phyloP scores from a whole-genome alignment of 495 filamentous ascomycete genomes.

The Neurospora terricola region DNA sequence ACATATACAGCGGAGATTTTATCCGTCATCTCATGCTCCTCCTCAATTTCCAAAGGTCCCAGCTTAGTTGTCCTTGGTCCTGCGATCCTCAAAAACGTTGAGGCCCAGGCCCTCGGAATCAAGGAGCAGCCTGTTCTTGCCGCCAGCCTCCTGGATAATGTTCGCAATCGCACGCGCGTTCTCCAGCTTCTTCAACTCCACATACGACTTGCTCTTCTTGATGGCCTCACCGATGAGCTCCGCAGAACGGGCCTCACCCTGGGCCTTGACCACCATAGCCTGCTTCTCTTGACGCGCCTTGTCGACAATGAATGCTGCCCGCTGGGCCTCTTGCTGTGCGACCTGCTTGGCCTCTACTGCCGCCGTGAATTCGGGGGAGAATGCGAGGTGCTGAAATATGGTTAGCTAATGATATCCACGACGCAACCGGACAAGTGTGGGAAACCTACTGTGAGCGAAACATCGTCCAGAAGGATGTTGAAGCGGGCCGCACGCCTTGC shows the following conservation, averaged over 20 bases:
- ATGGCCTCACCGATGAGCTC: constrained; percentile 98
- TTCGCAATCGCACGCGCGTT: constrained; percentile 81
- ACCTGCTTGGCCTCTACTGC: constrained; percentile 99
- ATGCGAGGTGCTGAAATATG: constrained; percentile 72
- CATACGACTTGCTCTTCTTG: constrained; percentile 96
- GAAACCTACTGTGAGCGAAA: constrained; percentile 78
- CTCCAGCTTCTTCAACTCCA: constrained; percentile 94
- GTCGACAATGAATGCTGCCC: constrained; percentile 95
- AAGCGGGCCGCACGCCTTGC: constrained; percentile 85
- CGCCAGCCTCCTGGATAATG: constrained; percentile 73
- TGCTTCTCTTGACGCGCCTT: constrained; percentile 99
- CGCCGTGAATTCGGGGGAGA: constrained; percentile 98
- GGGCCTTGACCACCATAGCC: constrained; percentile 93
- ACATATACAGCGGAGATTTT: constrained; percentile 39
- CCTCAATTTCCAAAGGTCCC: background rate
- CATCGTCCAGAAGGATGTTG: constrained; percentile 96
- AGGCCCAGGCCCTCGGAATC: constrained; percentile 82
- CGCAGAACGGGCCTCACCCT: constrained; percentile 97
- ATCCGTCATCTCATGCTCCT: constrained; percentile 7
- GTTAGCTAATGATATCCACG: constrained; percentile 11
- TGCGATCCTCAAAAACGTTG: constrained; percentile 64
- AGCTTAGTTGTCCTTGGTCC: constrained; percentile 29
- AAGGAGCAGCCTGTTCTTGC: constrained; percentile 88
- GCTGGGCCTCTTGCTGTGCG: constrained; percentile 95
- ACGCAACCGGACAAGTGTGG: background rate